Conservation (phyloP, 2,329 filamentous ascomycete species). For the Dissoconium aciculare region DNA sequence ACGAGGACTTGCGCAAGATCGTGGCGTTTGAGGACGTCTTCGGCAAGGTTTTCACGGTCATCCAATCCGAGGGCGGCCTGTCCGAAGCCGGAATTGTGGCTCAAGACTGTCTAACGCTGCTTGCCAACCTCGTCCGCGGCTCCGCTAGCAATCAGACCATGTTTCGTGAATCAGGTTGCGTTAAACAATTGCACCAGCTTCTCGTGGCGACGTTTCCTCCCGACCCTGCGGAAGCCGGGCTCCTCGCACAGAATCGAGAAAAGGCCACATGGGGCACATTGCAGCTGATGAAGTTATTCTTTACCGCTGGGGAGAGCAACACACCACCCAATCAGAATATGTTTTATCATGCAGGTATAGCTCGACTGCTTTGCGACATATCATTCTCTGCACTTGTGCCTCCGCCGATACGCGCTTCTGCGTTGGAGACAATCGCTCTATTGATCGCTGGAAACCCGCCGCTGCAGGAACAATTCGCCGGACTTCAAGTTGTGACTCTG, state of each 20-base stretch:
- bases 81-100: slow-evolving; percentile 71
- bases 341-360: slow-evolving; percentile 70
- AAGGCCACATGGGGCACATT: slow-evolving; percentile 86
- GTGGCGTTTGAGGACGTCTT: slow-evolving; percentile 94
- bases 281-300: slow-evolving; percentile 72
- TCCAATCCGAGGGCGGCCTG: slow-evolving; percentile 67
- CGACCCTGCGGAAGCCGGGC: slow-evolving; percentile 15
- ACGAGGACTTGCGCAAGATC: slow-evolving; percentile 80
- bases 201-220: slow-evolving; percentile 39
- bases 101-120: slow-evolving; percentile 80
- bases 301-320: slow-evolving; percentile 63
- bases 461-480: slow-evolving; percentile 79
- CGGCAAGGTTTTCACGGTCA: slow-evolving; percentile 67
- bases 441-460: slow-evolving; percentile 66
- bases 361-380: slow-evolving; percentile 65
- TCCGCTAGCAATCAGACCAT: slow-evolving; percentile 88
- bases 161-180: slow-evolving; percentile 79
- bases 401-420: slow-evolving; percentile 69
- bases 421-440: slow-evolving; percentile 72
- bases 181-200: slow-evolving; percentile 55
- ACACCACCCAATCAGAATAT: slow-evolving; percentile 71
- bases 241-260: slow-evolving; percentile 47
- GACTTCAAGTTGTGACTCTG: slow-evolving; percentile 50
- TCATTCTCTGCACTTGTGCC: slow-evolving; percentile 63
- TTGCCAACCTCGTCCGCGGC: slow-evolving; percentile 74